phyloP scores from a whole-genome alignment of 2,329 filamentous ascomycete species.

The Colletotrichum spaethianum region DNA sequence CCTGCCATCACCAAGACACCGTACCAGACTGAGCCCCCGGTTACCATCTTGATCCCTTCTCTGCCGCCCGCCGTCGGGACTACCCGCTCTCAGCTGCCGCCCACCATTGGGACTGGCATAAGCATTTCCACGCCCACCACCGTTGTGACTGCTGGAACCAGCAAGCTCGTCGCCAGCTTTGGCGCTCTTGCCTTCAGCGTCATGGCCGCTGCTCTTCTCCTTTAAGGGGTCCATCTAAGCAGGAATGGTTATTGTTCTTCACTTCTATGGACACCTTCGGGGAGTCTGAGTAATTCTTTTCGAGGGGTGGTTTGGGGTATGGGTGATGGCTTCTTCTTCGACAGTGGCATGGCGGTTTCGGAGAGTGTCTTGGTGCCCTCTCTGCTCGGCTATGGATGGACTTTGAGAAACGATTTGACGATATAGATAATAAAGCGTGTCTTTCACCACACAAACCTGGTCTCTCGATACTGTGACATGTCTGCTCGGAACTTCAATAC shows the following conservation, averaged over 20 bases:
- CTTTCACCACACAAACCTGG: constrained; percentile 8
- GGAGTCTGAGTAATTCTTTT: constrained; percentile 23
- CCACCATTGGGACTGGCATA: too few relatives aligned
- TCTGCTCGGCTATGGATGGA: constrained; percentile 28
- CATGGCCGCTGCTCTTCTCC: constrained; percentile 34
- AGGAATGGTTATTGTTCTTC: constrained; percentile 19
- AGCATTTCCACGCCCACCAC: background rate
- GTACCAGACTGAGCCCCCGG: background rate
- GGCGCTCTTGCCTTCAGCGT: constrained; percentile 40
- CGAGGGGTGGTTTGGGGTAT: constrained; percentile 24
- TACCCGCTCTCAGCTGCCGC: too few relatives aligned
- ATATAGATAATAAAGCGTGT: constrained; percentile 41
- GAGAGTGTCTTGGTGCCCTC: constrained; percentile 15
- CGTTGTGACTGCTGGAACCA: constrained; percentile 37
- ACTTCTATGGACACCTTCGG: constrained; percentile 16
- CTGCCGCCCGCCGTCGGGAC: background rate
- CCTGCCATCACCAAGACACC: constrained; percentile 32
- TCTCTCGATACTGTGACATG: background rate
- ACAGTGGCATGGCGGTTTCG: constrained; percentile 29
- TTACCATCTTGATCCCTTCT: background rate
- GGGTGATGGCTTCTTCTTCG: constrained; percentile 29
- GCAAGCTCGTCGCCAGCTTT: constrained; percentile 40
- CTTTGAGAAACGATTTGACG: constrained; percentile 41
- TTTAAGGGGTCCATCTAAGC: constrained; percentile 25
- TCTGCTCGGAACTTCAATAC: too few relatives aligned